Evolutionary conservation across 306 rosid species (phyloP), one percentile per base, ranked within the genome.

Genomic region (Acacia confusa): DNA sequence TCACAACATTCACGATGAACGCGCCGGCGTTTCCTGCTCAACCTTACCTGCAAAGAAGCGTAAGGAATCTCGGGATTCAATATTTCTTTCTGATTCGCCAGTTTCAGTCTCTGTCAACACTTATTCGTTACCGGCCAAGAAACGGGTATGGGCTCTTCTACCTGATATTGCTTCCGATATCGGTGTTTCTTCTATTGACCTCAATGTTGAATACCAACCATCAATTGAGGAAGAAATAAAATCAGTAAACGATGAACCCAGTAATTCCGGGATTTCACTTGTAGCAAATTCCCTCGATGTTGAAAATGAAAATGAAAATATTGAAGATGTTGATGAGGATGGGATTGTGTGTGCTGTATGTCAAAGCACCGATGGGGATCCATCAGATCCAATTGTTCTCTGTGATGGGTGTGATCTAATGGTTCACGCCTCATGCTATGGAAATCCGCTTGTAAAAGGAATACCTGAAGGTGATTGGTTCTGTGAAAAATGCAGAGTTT

Each of bases 381-480:
- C 93, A 9, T 63, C 82, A 0, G 95, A 95, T 48, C 97, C 99
- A 38, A 95, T 93, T 9, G 99, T 95, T 17, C 53, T 95, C 6
- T 95, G 97, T 43, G 99, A 93, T 52, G 96, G 98, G 8, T 95
- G 99, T 34, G 88, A 95, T 71, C 81, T 93, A 32, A 95, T 89
- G 96, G 98, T 95, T 2, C 96, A 95, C 76, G 93, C 94, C 34
- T 86, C 96, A 1, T 95, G 97, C 84, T 95, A 95, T 70, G 99
- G 98, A 0, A 82, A 83, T 61, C 99, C 98, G 1, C 84, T 79
- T 25, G 73, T 83, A 0, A 86, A 88, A 16, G 74, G 78, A 0
- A 81, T 95, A 40, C 98, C 97, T 0, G 77, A 48, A 30, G 77
- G 77, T 9, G 77, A 72, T 50, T 72, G 77, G 77, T 48, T 72